Conservation (phyloP, 768 basidiomycete species). For the Cubamyces sp. region DNA sequence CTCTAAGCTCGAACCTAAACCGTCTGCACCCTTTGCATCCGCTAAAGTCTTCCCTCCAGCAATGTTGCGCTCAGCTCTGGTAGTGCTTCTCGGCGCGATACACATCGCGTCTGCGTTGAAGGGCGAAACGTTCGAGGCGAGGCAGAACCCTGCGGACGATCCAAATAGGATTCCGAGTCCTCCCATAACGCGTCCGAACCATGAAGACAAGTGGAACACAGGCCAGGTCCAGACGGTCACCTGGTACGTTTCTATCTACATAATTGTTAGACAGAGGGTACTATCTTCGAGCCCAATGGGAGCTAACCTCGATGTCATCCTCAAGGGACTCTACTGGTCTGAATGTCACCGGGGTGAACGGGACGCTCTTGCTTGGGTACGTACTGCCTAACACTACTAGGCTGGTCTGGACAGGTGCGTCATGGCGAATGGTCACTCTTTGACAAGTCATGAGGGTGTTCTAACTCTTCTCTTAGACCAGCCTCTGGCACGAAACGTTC, state of each 20-base stretch:
- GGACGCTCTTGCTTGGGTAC: background rate
- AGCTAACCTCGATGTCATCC: background rate
- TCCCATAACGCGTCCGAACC: background rate
- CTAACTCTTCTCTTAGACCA: background rate
- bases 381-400: background rate
- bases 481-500: background rate
- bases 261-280: background rate
- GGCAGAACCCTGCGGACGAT: background rate
- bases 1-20: too few species aligned
- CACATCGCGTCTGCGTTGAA: background rate
- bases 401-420: background rate
- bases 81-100: background rate
- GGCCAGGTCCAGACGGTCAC: background rate
- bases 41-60: too few species aligned
- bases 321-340: background rate
- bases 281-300: too few species aligned
- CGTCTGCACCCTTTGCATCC: too few species aligned
- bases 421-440: background rate
- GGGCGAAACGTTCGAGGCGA: background rate
- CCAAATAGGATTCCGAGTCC: background rate
- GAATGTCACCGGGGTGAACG: background rate
- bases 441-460: background rate
- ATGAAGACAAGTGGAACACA: background rate
- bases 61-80: background rate
- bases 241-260: background rate